Conservation (phyloP, 768 basidiomycete species). For the Hemileccinum impolitum region DNA sequence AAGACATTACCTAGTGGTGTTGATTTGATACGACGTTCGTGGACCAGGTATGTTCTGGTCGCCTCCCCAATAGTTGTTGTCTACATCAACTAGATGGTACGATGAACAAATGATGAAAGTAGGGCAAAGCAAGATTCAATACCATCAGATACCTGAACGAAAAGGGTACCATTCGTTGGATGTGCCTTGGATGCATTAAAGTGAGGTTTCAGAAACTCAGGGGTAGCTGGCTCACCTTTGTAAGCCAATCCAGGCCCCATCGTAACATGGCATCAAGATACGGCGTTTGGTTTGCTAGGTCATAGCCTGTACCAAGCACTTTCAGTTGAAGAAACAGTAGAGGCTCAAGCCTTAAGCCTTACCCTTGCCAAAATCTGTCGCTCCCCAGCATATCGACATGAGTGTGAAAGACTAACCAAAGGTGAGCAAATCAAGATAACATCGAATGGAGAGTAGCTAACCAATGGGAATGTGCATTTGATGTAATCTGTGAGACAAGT, state of each 20-base stretch:
- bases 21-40: constrained; percentile 77
- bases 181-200: constrained; percentile 58
- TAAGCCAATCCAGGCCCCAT: constrained; percentile 91
- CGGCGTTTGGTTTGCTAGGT: constrained; percentile 78
- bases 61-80: constrained; percentile 88
- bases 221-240: constrained; percentile 54
- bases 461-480: constrained; percentile 84
- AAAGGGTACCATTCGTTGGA: constrained; percentile 65
- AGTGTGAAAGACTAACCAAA: constrained; percentile 65
- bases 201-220: not conserved
- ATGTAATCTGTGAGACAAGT: constrained; percentile 61
- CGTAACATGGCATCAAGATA: constrained; percentile 91
- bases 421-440: not conserved
- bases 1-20: constrained; percentile 47
- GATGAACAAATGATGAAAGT: constrained; percentile 1
- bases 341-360: constrained; percentile 4
- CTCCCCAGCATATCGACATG: constrained; percentile 90
- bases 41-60: constrained; percentile 72
- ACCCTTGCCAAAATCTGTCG: constrained; percentile 80
- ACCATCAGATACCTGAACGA: constrained; percentile 74
- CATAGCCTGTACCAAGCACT: constrained; percentile 54
- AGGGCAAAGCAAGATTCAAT: constrained; percentile 1
- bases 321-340: constrained; percentile 1
- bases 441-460: constrained; percentile 29
- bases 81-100: constrained; percentile 45